Conservation (phyloP, 2,329 filamentous ascomycete genomes). For the Microthyrium microscopicum region DNA sequence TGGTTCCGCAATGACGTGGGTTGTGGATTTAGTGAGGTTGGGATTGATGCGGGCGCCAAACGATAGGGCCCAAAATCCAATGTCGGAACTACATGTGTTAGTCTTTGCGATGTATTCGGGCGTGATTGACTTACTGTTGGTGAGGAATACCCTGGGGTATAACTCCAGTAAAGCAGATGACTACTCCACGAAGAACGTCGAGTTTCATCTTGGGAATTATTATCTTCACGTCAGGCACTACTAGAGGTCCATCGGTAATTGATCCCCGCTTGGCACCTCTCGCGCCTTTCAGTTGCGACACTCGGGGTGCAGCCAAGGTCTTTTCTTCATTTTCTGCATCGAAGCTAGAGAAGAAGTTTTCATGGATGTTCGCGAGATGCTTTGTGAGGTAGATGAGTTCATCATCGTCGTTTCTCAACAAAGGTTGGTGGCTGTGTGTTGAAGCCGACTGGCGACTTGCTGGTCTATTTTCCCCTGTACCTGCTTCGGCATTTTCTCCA, state of each 20-base stretch:
- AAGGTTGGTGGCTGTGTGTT: slow-evolving; percentile 49
- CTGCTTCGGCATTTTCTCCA: slow-evolving; percentile 17
- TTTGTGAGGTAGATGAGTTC: slow-evolving; percentile 65
- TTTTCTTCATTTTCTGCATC: slow-evolving; percentile 33
- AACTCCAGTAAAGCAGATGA: slow-evolving; percentile 79
- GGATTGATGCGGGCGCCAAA: slow-evolving; percentile 61
- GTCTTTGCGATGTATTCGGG: slow-evolving; percentile 6
- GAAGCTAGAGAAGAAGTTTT: slow-evolving; percentile 69
- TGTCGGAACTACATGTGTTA: slow-evolving; percentile 45
- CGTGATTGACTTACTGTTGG: slow-evolving; percentile 30
- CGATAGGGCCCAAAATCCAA: slow-evolving; percentile 68
- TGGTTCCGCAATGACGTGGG: slow-evolving; percentile 57
- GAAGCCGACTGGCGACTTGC: slow-evolving; percentile 15
- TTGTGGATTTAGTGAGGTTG: slow-evolving; percentile 37
- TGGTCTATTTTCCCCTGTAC: slow-evolving; percentile 21
- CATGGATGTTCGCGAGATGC: slow-evolving; percentile 60
- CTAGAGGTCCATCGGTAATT: slow-evolving; percentile 29
- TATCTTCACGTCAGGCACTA: slow-evolving; percentile 69
- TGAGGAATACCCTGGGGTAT: slow-evolving; percentile 69
- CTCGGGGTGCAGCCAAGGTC: slow-evolving; percentile 23
- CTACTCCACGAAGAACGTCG: slow-evolving; percentile 54
- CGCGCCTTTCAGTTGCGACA: slow-evolving; percentile 16
- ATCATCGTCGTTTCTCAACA: slow-evolving; percentile 74
- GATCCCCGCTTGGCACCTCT: slow-evolving; percentile 26
- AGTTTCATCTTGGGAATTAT: slow-evolving; percentile 74